Evolutionary conservation across 2,329 filamentous ascomycete genomes (phyloP), one percentile per base, ranked within the genome.

Genomic region (Cladosporium halotolerans): DNA sequence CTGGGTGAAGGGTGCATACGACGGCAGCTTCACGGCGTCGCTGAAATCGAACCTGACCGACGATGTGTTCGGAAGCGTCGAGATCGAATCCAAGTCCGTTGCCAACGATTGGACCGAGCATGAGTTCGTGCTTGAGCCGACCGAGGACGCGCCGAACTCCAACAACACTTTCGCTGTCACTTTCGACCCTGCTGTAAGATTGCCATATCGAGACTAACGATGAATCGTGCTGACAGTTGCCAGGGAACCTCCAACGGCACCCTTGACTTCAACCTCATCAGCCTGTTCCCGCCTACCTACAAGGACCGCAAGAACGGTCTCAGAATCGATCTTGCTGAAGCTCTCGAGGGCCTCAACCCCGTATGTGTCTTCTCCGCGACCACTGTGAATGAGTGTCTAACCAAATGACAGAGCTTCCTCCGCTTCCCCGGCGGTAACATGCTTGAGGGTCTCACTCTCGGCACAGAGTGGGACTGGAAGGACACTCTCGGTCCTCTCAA

Each of bases 241-340:
- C 6, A 51, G 8, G 66, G 70, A 55, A 66, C 70, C 16, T 64
- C 67, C 6, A 67, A 66, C 5, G 68, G 69, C 32, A 70, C 70
- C 1, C 65, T 77, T 8, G 72, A 78, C 59, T 79, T 81, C 65
- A 75, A 76, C 55, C 63, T 80, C 14, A 75, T 80, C 55, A 76
- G 73, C 46, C 63, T 80, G 36, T 80, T 79, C 64, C 76, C 76
- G 2, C 76, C 77, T 4, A 80, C 78, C 1, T 80, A 76, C 71
- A 79, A 79, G 48, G 62, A 73, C 55, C 70, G 77, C 14, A 70
- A 72, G 49, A 80, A 80, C 59, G 78, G 78, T 14, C 63, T 79
- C 40, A 70, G 77, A 8, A 66, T 72, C 34, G 77, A 80, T 53
- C 66, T 80, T 42, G 76, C 74, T 45, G 69, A 79, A 55, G 71